These are phyloP conservation scores for Phytophthora podocarpi DNA, from an alignment of 352 stramenopile species.

Conservation along the genomic window DNA sequence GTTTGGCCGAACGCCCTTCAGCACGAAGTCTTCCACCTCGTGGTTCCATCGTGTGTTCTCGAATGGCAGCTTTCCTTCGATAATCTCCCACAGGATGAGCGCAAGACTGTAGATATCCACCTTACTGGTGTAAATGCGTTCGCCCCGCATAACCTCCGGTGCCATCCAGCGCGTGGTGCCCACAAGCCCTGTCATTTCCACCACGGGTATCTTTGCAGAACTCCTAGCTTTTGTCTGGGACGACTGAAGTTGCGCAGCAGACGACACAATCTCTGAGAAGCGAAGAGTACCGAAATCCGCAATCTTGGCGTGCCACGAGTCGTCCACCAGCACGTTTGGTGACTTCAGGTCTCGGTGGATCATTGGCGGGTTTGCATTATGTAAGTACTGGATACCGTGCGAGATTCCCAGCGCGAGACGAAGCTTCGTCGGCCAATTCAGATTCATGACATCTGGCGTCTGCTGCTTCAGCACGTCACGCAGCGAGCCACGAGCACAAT, in stretches of 20 bases:
- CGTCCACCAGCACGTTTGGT: slow-evolving; percentile 89
- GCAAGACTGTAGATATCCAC: slow-evolving; percentile 91
- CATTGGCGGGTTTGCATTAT: slow-evolving; percentile 89
- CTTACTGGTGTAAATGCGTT: slow-evolving; percentile 88
- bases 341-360: slow-evolving; percentile 93
- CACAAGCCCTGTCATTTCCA: slow-evolving; percentile 88
- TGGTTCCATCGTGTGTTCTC: slow-evolving; percentile 86
- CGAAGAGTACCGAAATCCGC: slow-evolving; percentile 89
- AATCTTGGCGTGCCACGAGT: slow-evolving; percentile 92
- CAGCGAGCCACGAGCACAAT: slow-evolving; percentile 93
- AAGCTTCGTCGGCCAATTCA: slow-evolving; percentile 85
- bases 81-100: slow-evolving; percentile 89
- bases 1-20: slow-evolving; percentile 67
- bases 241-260: slow-evolving; percentile 50
- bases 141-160: slow-evolving; percentile 86
- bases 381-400: slow-evolving; percentile 90
- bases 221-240: slow-evolving; percentile 30
- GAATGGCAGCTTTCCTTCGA: slow-evolving; percentile 83
- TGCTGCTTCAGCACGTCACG: slow-evolving; percentile 92
- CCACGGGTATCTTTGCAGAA: slow-evolving; percentile 36
- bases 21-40: slow-evolving; percentile 84
- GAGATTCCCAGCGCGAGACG: slow-evolving; percentile 79
- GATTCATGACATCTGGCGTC: slow-evolving; percentile 57
- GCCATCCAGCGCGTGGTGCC: slow-evolving; percentile 91
- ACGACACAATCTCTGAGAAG: slow-evolving; percentile 88